These are phyloP conservation scores for Entonaema liquescens DNA, from an alignment of 495 filamentous ascomycete species.

Conservation along the genomic window DNA sequence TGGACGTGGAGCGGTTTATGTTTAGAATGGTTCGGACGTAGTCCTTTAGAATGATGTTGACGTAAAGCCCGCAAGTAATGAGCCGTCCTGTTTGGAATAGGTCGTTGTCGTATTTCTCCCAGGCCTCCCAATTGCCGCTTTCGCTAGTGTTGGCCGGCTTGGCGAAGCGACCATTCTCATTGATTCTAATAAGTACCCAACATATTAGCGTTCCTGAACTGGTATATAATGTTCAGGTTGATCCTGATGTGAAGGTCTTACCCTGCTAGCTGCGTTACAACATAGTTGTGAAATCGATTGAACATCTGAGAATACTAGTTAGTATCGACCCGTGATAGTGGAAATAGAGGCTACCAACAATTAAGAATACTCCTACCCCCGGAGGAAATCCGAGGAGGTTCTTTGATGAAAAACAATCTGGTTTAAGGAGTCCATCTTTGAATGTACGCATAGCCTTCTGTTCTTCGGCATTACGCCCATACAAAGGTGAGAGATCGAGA, in stretches of 20 bases:
- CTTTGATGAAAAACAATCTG: slow-evolving; percentile 76
- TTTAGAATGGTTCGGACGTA: slow-evolving; percentile 88
- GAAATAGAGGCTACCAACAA: slow-evolving; percentile 15
- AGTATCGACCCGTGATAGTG: neutral
- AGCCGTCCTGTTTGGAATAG: slow-evolving; percentile 84
- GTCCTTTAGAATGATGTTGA: slow-evolving; percentile 83
- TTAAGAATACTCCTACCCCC: slow-evolving; percentile 67
- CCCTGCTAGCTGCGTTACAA: slow-evolving; percentile 69
- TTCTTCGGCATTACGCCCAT: slow-evolving; percentile 74
- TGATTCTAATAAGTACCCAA: slow-evolving; percentile 64
- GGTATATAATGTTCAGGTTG: neutral
- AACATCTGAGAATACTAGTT: slow-evolving; percentile 54
- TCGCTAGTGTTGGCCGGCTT: slow-evolving; percentile 60
- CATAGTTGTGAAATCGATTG: slow-evolving; percentile 83
- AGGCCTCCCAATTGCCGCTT: slow-evolving; percentile 64
- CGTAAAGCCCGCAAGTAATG: slow-evolving; percentile 82
- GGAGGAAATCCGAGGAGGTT: slow-evolving; percentile 78
- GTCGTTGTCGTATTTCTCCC: slow-evolving; percentile 80
- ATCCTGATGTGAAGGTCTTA: slow-evolving; percentile 12
- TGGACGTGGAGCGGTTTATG: slow-evolving; percentile 73
- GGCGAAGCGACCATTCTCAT: slow-evolving; percentile 75
- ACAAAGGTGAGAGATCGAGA: slow-evolving; percentile 78
- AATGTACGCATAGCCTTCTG: slow-evolving; percentile 74
- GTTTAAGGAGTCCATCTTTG: slow-evolving; percentile 76
- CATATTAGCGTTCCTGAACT: neutral